Evolutionary conservation across 805 yeast species (phyloP).

Genomic region (Candida tammaniensis): DNA sequence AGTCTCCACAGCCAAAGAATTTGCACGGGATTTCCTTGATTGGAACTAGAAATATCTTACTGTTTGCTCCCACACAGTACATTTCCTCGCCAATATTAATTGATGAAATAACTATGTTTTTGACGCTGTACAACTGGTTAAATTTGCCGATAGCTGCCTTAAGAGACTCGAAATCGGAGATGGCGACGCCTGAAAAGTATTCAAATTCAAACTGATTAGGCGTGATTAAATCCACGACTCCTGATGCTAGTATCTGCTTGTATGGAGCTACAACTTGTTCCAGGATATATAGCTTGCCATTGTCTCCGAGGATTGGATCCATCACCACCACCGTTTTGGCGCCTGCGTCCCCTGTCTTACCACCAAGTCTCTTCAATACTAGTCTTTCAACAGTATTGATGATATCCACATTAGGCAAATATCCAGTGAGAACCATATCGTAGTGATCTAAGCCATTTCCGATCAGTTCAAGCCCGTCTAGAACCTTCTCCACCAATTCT

Average conservation of each 20-base stretch:
- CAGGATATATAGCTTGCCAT: slow-evolving; percentile 76
- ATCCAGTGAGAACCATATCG: slow-evolving; percentile 75
- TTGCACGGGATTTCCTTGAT: slow-evolving; percentile 53
- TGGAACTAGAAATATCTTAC: slow-evolving; percentile 23
- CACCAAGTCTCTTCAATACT: slow-evolving; percentile 24
- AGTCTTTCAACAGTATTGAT: slow-evolving; percentile 22
- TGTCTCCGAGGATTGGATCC: slow-evolving; percentile 93
- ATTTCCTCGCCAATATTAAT: slow-evolving; percentile 36
- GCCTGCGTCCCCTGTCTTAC: slow-evolving; percentile 20
- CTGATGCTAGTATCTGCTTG: slow-evolving; percentile 41
- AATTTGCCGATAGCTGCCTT: slow-evolving; percentile 40
- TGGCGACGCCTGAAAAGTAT: slow-evolving; percentile 46
- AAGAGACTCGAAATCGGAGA: slow-evolving; percentile 37
- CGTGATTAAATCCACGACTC: slow-evolving; percentile 50
- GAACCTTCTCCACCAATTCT: slow-evolving; percentile 21
- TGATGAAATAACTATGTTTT: slow-evolving; percentile 59
- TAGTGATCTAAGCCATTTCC: slow-evolving; percentile 34
- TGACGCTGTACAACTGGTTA: slow-evolving; percentile 41
- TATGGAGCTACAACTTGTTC: slow-evolving; percentile 53
- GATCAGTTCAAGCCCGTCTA: slow-evolving; percentile 38
- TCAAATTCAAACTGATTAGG: slow-evolving; percentile 81
- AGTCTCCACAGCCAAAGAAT: slow-evolving; percentile 75
- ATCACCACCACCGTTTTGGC: slow-evolving; percentile 71
- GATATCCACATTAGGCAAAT: slow-evolving; percentile 62
- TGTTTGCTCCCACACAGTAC: slow-evolving; percentile 38